phyloP scores from a whole-genome alignment of 78 protist species.

The Speleostelium caveatum region DNA sequence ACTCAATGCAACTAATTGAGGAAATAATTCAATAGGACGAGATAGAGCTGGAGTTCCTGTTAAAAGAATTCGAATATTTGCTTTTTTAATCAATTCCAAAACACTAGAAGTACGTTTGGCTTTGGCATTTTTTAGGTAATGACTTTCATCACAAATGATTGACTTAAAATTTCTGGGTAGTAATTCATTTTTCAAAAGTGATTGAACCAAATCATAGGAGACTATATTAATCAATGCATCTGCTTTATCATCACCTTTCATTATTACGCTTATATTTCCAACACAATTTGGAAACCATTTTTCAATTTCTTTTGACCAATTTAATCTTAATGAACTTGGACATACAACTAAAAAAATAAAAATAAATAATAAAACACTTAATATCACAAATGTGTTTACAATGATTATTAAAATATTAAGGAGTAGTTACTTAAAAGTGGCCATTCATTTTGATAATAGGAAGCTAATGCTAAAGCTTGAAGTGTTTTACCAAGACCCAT shows the following conservation, averaged over 20 bases:
- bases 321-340: conserved; percentile 76
- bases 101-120: conserved; percentile 82
- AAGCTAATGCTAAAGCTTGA: conserved; percentile 83
- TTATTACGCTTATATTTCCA: conserved; percentile 2
- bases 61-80: conserved; percentile 70
- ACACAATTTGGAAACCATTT: conserved; percentile 52
- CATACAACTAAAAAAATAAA: conserved; percentile 42
- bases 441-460: conserved; percentile 78
- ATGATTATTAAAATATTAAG: background rate
- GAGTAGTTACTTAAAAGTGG: conserved; percentile 65
- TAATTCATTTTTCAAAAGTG: conserved; percentile 19
- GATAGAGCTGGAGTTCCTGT: conserved; percentile 95
- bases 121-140: conserved; percentile 80
- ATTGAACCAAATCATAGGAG: conserved; percentile 60
- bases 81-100: conserved; percentile 68
- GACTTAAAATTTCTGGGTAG: conserved; percentile 11
- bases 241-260: conserved; percentile 46
- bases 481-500: conserved; percentile 91
- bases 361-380: too few relatives aligned
- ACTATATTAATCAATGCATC: conserved; percentile 65
- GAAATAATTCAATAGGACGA: conserved; percentile 93
- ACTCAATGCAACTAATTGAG: conserved; percentile 84
- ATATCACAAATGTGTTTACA: background rate
- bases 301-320: conserved; percentile 75
- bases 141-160: conserved; percentile 90